Base-by-base conservation (phyloP, 768 basidiomycete species). In the Daedaleopsis nitida region DNA sequence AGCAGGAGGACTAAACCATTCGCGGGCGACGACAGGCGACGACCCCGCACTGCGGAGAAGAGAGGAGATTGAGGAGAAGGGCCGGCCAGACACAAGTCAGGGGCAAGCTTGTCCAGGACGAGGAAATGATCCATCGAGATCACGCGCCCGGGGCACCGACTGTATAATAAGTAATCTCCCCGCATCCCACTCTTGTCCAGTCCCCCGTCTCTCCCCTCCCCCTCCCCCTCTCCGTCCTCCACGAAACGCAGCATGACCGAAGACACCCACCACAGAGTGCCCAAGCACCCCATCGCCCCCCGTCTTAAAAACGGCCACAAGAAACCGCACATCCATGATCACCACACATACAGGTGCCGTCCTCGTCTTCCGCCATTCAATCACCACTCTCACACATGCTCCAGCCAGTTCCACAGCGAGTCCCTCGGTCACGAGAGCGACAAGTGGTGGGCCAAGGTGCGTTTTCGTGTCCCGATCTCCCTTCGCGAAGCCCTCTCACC, bases 391-490 rank as follows among this genome's bases (percentile, higher is more conserved):
- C 38, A 66, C 59, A 52, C 23, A 23, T 42, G 45, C n/a, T 24
- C 10, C 49, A 65, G 68, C 49, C 42, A 59, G 32, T 82, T 82
- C 23, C 93, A 96, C 75, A 75, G 78, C 6, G 75, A 85, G 73
- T 92, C 92, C 13, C 69, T 96, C 34, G 95, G 92, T 23, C 79
- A 84, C 56, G 83, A 85, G 66, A 86, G 85, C 14, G 94, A 98
- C 69, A 79, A 80, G 62, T 98, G 92, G 91, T 98, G 95, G 95
- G 84, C 84, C 45, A 85, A 89, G 82, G 92, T 88, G 39, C 45
- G 68, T 63, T 3, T 34, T 13, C 32, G 14, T 38, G 39, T 42
- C 17, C 39, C 47, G 24, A 37, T 42, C n/a, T 48, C 47, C 27
- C 65, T 62, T 58, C 55, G 39, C 45, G 58, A 47, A 38, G 32